Base-by-base conservation (phyloP, 2,329 filamentous ascomycete species). In the Colletotrichum gigasporum region DNA sequence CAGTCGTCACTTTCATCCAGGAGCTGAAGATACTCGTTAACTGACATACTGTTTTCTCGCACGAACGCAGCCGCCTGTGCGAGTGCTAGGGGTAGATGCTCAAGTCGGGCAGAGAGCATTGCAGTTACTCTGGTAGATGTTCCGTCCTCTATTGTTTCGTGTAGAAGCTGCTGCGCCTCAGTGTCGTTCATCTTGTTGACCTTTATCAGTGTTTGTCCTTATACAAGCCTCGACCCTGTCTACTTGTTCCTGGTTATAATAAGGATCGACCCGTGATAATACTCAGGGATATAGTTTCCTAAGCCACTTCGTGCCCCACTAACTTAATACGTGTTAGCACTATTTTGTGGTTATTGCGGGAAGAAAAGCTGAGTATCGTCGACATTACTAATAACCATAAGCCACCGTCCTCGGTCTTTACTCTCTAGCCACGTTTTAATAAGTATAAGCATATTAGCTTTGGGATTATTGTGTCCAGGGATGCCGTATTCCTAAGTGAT, bases 11-110 rank as follows among this genome's bases (percentile, higher is more conserved):
- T 71, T n/a, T 69, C 39, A 4, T 68, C 65, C 0, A 77, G 48
- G 0, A 77, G 68, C 9, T 69, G 20, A 0, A 79, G 12, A 4
- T 79, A 79, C 9, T 69, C n/a, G 0, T 2, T 6, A 8, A 74
- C 51, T 0, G 70, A 50, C 3, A 75, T 73, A 0, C 10, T 39
- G 7, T 76, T 77, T 45, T 75, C 70, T 3, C 72, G 69, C 0
- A 79, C 77, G 12, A 76, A 79, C 0, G 76, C 73, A 1, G 74
- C 70, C 5, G 76, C 77, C 41, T 79, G 76, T 0, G 66, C 72
- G 0, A 79, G 39, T 0, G 77, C 77, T 1, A 79, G 69, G 0
- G 76, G 76, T 0, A 79, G 64, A 24, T 72, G 64, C 5, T 78
- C 75, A 0, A 79, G 66, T 0, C 70, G 70, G 0, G 69, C 67